Conservation (phyloP, 2,329 filamentous ascomycete species). For the Fusarium buxicola region DNA sequence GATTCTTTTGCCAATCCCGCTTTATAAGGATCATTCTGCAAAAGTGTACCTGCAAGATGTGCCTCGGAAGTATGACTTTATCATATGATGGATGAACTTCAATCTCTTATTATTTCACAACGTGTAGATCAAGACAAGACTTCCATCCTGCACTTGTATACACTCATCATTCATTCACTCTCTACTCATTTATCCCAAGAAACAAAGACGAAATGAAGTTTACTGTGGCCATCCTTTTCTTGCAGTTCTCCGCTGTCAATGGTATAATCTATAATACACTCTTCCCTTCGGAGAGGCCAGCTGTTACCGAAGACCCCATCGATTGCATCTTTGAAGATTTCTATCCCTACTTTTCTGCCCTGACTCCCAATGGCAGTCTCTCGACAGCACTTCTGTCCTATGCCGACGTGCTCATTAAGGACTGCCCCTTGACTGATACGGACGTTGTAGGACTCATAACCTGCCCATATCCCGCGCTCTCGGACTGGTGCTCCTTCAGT, state of each 20-base stretch:
- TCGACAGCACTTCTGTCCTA: neutral
- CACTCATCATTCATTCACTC: too few relatives aligned
- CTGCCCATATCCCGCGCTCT: neutral
- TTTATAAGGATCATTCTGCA: too few relatives aligned
- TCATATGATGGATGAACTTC: too few relatives aligned
- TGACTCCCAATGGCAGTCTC: neutral
- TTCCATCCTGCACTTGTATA: too few relatives aligned
- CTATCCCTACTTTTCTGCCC: neutral
- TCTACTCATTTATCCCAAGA: too few relatives aligned
- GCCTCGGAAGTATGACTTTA: too few relatives aligned
- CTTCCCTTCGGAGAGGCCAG: neutral
- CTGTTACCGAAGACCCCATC: neutral
- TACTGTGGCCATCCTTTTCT: neutral
- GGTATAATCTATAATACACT: neutral
- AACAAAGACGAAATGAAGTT: too few relatives aligned
- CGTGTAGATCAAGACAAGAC: too few relatives aligned
- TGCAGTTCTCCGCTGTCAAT: neutral
- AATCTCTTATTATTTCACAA: too few relatives aligned
- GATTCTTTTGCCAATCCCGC: too few relatives aligned
- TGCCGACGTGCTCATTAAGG: neutral
- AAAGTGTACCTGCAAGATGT: too few relatives aligned
- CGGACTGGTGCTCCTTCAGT: neutral
- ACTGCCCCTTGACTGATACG: neutral
- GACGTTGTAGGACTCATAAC: neutral
- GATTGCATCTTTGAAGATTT: neutral